phyloP scores from a whole-genome alignment of 805 yeast genomes.

The Candida railenensis region DNA sequence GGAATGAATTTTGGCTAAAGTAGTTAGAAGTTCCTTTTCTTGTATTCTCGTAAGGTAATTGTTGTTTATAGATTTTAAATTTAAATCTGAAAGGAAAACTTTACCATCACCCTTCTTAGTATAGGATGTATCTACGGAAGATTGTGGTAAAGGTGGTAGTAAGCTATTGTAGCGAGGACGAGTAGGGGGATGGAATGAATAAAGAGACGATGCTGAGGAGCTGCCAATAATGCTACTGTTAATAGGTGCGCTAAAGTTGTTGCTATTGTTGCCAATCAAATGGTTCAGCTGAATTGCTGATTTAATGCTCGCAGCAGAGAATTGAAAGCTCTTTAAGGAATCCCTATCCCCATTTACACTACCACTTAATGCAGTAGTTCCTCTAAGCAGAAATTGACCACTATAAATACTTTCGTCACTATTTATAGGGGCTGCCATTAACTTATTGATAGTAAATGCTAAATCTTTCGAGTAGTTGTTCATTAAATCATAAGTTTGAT shows the following conservation, averaged over 20 bases:
- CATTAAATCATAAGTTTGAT: constrained; percentile 37
- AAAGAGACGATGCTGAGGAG: constrained; percentile 25
- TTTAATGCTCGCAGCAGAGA: constrained; percentile 1
- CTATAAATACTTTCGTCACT: not conserved
- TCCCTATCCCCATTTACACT: not conserved
- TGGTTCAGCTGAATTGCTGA: constrained; percentile 7
- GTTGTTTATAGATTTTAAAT: constrained; percentile 36
- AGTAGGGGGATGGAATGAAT: constrained; percentile 16
- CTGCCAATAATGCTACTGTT: constrained; percentile 18
- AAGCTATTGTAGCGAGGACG: constrained; percentile 34
- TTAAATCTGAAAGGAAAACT: constrained; percentile 40
- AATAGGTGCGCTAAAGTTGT: constrained; percentile 24
- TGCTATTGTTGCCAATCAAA: constrained; percentile 25
- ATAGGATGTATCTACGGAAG: constrained; percentile 27
- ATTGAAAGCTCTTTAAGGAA: not conserved
- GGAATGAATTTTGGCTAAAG: constrained; percentile 27
- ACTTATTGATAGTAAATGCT: constrained; percentile 20
- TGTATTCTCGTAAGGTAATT: constrained; percentile 27
- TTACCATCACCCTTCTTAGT: constrained; percentile 28
- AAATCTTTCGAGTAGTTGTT: constrained; percentile 36
- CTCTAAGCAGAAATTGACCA: not conserved
- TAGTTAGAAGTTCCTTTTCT: constrained; percentile 30
- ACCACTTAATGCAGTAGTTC: not conserved
- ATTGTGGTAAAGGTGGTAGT: constrained; percentile 34
- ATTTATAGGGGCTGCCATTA: constrained; percentile 12